Evolutionary conservation across 1,284 basidiomycete species (phyloP).

Genomic region (Tilletiaria anomala): DNA sequence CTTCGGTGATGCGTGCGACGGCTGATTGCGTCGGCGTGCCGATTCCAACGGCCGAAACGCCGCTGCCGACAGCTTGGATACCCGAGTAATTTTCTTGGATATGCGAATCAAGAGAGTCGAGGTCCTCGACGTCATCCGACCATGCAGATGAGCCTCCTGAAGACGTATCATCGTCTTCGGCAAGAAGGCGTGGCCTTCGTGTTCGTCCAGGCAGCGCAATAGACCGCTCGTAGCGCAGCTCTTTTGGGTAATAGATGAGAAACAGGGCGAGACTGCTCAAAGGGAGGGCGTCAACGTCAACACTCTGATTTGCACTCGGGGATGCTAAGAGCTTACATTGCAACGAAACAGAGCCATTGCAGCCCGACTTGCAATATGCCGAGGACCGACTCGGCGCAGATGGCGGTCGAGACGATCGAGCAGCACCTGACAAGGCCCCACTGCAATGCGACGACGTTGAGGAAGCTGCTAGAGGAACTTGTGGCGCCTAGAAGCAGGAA

Average conservation of each 20-base stretch:
- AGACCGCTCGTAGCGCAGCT: constrained; percentile 53
- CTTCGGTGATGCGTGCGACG: not conserved
- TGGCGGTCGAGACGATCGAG: constrained; percentile 44
- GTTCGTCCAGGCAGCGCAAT: constrained; percentile 17
- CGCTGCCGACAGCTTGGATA: constrained; percentile 2
- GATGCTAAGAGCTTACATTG: constrained; percentile 54
- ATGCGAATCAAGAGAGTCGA: constrained; percentile 34
- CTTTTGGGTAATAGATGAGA: constrained; percentile 75
- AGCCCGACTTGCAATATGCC: constrained; percentile 68
- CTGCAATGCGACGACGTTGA: constrained; percentile 58
- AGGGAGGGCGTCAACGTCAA: not conserved
- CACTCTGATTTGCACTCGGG: constrained; percentile 4
- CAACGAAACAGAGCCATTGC: constrained; percentile 72
- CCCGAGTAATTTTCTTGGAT: constrained; percentile 26
- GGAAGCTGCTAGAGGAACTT: constrained; percentile 38
- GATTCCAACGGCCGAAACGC: not conserved
- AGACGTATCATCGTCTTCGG: not conserved
- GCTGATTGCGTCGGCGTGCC: not conserved
- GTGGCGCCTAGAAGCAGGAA: constrained; percentile 86
- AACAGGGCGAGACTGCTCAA: constrained; percentile 62
- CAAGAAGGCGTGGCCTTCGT: too few species aligned
- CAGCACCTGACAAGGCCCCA: constrained; percentile 78
- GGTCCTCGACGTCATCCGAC: constrained; percentile 22
- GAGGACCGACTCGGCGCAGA: constrained; percentile 66
- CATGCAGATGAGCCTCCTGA: constrained; percentile 18